Base-by-base conservation (phyloP, 768 basidiomycete species). In the Pulveroboletus ravenelii region DNA sequence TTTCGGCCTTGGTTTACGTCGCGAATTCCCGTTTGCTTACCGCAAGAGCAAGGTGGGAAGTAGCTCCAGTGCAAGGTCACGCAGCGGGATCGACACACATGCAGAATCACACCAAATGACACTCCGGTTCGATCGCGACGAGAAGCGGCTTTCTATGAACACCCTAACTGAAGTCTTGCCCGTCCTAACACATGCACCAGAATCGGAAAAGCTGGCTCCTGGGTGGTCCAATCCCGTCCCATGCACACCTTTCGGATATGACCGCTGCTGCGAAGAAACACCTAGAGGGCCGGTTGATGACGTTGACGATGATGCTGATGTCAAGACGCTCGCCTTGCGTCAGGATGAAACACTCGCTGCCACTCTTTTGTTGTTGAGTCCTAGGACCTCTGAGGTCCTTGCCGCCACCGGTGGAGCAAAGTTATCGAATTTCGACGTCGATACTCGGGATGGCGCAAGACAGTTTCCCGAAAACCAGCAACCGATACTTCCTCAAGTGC, bases 351-450 rank as follows among this genome's bases (percentile, higher is more conserved):
- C 74, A 17, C 72, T 73, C 27, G 70, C 72, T 29, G 76, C 76
- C 2, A 61, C 77, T 5, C 65, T 76, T 37, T 71, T 64, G 41
- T 58, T 79, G 50, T 58, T 79, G 50, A 77, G 77, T 50, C 78
- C 78, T 6, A 70, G 78, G 27, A 78, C 70, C 6, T 68, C 68
- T 14, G 68, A 72, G 57, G 66, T 57, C 17, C 45, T 40, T 47
- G 45, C 47, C 43, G 9, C 45, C 18, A 40, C 43, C 45, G 52
- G 34, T 37, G 25, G 20, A 9, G 44, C 36, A 34, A 18, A 14
- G 41, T 35, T 8, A 45, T 43, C 63, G 5, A 46, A 52, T 17
- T 29, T 18, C 31, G 47, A 31, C n/a, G 32, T 32, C 34, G 45
- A 45, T 10, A 51, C 48, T 12, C 60, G 45, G 10, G 44, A 57